These are phyloP conservation scores for Coffea humblotiana DNA, from an alignment of 305 asterid genomes.

Conservation along the genomic window DNA sequence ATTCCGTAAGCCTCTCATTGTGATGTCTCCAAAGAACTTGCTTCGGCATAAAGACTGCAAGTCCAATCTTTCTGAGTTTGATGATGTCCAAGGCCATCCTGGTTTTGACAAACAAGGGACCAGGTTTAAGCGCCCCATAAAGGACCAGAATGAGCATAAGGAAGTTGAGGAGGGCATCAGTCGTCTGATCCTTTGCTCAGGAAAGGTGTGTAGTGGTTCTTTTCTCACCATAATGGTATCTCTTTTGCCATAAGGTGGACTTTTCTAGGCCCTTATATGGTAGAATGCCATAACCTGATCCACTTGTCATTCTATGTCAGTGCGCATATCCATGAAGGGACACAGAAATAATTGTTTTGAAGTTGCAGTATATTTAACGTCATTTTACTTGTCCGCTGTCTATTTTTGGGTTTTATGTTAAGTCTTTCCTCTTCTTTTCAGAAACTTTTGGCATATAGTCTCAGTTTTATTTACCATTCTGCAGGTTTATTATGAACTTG, in stretches of 20 bases:
- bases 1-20: conserved; percentile 91
- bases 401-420: background rate
- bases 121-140: conserved; percentile 90
- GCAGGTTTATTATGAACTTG: conserved; percentile 89
- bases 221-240: background rate
- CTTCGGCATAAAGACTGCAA: conserved; percentile 92
- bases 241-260: background rate
- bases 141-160: conserved; percentile 77
- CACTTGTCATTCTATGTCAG: background rate
- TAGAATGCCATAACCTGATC: background rate
- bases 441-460: background rate
- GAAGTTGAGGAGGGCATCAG: conserved; percentile 85
- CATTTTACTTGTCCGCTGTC: background rate
- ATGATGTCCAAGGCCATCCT: conserved; percentile 88
- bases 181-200: conserved; percentile 89
- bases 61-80: conserved; percentile 87
- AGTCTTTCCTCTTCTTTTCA: background rate
- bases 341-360: background rate
- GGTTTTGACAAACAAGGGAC: conserved; percentile 99
- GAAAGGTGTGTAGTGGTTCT: conserved; percentile 62
- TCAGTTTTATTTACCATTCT: conserved; percentile 10
- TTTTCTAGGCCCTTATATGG: background rate
- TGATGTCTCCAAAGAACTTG: conserved; percentile 90
- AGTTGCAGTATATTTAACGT: background rate
- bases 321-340: background rate